These are phyloP conservation scores for Terana coerulea DNA, from an alignment of 768 basidiomycete genomes.

Conservation along the genomic window DNA sequence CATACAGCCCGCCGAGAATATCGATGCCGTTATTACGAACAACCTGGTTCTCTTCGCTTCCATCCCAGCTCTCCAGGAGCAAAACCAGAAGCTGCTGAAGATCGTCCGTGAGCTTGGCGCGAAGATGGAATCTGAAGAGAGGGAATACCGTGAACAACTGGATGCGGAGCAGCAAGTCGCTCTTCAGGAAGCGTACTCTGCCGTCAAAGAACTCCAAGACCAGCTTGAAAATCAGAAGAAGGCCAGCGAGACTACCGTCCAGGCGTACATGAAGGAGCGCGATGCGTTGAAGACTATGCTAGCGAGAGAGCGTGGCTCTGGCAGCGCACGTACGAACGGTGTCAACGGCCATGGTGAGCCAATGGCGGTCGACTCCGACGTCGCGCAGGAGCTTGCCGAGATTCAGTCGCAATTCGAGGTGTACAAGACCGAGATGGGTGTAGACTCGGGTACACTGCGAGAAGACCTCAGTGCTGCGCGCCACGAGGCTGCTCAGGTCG, in stretches of 20 bases:
- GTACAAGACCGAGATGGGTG: slow-evolving; percentile 75
- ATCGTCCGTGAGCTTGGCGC: slow-evolving; percentile 79
- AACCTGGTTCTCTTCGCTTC: slow-evolving; percentile 85
- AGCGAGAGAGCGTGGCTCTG: slow-evolving; percentile 35
- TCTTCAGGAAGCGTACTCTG: slow-evolving; percentile 82
- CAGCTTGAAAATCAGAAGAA: slow-evolving; percentile 80
- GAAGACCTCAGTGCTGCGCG: slow-evolving; percentile 67
- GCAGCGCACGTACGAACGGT: slow-evolving; percentile 26
- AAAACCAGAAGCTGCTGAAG: slow-evolving; percentile 86
- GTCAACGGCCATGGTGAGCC: slow-evolving; percentile 23
- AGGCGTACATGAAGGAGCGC: slow-evolving; percentile 82
- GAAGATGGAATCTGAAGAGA: slow-evolving; percentile 84
- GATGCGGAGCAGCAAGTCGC: slow-evolving; percentile 77
- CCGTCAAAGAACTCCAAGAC: slow-evolving; percentile 72
- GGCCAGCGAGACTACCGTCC: slow-evolving; percentile 62
- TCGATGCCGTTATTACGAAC: slow-evolving; percentile 81
- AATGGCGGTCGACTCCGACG: slow-evolving; percentile 28
- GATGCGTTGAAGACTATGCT: slow-evolving; percentile 82
- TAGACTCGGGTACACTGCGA: slow-evolving; percentile 67
- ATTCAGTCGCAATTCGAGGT: slow-evolving; percentile 78
- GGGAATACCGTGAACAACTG: slow-evolving; percentile 64
- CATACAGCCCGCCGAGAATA: slow-evolving; percentile 46
- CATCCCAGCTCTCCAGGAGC: slow-evolving; percentile 77
- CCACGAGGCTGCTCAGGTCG: slow-evolving; percentile 60
- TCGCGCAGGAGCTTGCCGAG: slow-evolving; percentile 62